Evolutionary conservation across 208 protist species (phyloP), one percentile per base, ranked within the genome.

Genomic region (Borovskyia barvae): DNA sequence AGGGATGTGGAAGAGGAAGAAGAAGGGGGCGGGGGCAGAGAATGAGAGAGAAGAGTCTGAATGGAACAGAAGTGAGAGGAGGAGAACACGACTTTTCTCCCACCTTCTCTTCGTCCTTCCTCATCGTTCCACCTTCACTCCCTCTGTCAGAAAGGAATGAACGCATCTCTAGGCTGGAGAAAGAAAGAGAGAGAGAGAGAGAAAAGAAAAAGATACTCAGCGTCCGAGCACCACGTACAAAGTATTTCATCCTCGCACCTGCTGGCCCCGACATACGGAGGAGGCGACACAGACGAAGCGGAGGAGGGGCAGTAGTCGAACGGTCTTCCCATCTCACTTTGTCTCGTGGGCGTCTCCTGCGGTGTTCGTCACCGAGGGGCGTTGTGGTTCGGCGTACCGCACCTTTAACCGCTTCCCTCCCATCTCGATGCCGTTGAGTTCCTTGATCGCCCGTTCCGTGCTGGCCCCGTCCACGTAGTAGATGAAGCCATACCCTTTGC

Each of bases 401-500:
- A 88, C 77, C 56, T 88, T 88, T 22, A 88, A 74, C 17, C 57
- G 55, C 12, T 72, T 66, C 19, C 74, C 71, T 54, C 75, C 43
- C 22, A 88, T 36, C 15, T 78, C 69, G 28, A 58, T 72, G 12
- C 81, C 81, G 42, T 84, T 82, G 33, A 88, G 57, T 43, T 66
- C 47, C n/a, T 80, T 80, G 22, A 85, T 84, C 15, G 81, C 81
- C 0, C 20, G 43, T 29, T 72, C 68, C 2, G 81, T 77, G 49
- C 75, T 82, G 1, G 35, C 48, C 19, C 76, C 77, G 57, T 80
- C 51, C 17, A 77, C 73, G 75, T 80, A 91, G 55, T 91, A 91
- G 15, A 91, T 73, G 49, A 91, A 91, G n/a, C 84, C 84, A 54
- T 87, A 91, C 3, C 84, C 80, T 43, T 91, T 91, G 59, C 80